Percentiles rank a stretch among this genome's conserved stretches.
Conservation (phyloP, 371 early-diverging fungal species). For the Phascolomyces articulosus region DNA sequence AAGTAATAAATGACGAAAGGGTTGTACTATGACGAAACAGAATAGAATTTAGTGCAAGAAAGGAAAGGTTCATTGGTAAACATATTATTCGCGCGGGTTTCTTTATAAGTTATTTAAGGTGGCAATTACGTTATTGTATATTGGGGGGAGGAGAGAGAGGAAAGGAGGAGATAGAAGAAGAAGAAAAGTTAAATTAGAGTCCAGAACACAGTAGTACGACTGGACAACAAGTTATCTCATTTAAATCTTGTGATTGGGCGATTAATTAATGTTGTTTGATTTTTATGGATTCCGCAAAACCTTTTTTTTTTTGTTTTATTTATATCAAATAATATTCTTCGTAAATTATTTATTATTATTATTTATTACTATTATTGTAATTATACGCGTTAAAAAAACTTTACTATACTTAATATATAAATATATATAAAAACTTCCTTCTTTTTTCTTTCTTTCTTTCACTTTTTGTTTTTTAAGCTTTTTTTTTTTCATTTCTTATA, state of each 20-base stretch:
- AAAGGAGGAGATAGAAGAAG: background rate
- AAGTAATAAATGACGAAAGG: background rate
- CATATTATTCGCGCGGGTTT: constrained; percentile 13
- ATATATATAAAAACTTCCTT: constrained; percentile 4
- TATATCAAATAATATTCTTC: constrained; percentile 8
- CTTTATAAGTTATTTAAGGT: background rate
- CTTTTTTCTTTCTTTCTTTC: constrained; percentile 10
- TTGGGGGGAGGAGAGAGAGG: constrained; percentile 2
- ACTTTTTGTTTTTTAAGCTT: too few species aligned
- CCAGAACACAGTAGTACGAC: constrained; percentile 22
- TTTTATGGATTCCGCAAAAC: constrained; percentile 13
- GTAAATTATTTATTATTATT: too few species aligned
- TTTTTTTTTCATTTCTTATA: too few species aligned
- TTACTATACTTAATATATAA: too few species aligned
- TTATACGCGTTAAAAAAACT: too few species aligned
- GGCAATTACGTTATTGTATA: background rate
- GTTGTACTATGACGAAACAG: background rate
- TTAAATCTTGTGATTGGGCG: constrained; percentile 18
- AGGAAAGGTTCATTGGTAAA: constrained; percentile 6
- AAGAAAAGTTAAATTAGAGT: too few species aligned
- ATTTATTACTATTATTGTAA: too few species aligned
- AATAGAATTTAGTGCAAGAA: too few species aligned
- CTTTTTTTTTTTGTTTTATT: background rate
- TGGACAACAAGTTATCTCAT: constrained; percentile 28
- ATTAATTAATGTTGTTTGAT: constrained; percentile 20